These are phyloP conservation scores for Nothopassalora personata DNA, from an alignment of 2,329 filamentous ascomycete species.

Conservation along the genomic window DNA sequence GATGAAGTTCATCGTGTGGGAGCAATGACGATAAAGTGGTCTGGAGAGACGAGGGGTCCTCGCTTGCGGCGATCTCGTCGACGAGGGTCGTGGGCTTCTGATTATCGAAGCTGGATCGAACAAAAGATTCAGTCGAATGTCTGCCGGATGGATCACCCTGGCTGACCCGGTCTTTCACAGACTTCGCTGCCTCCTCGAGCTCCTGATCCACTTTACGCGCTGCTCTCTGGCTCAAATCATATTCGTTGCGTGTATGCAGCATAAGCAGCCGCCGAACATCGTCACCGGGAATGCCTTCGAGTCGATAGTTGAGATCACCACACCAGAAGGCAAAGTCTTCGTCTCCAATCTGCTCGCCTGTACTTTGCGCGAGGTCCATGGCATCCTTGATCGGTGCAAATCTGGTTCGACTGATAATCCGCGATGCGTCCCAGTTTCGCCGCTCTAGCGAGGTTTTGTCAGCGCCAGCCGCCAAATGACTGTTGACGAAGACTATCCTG, in stretches of 20 bases:
- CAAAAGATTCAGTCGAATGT: slow-evolving; percentile 2
- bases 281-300: slow-evolving; percentile 81
- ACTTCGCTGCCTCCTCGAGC: slow-evolving; percentile 24
- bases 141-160: background rate
- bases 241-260: slow-evolving; percentile 75
- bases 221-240: slow-evolving; percentile 49
- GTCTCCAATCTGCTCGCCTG: slow-evolving; percentile 69
- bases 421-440: slow-evolving; percentile 81
- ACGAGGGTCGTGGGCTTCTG: slow-evolving; percentile 16
- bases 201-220: slow-evolving; percentile 34
- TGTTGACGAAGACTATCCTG: slow-evolving; percentile 82
- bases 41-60: slow-evolving; percentile 80
- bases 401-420: slow-evolving; percentile 68
- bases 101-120: slow-evolving; percentile 8
- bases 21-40: slow-evolving; percentile 82
- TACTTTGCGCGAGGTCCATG: slow-evolving; percentile 54
- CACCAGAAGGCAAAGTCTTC: slow-evolving; percentile 97
- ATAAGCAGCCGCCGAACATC: slow-evolving; percentile 82
- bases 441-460: slow-evolving; percentile 73
- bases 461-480: slow-evolving; percentile 80
- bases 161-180: slow-evolving; percentile 16
- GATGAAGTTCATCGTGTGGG: slow-evolving; percentile 79
- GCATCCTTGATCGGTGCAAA: slow-evolving; percentile 68
- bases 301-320: slow-evolving; percentile 89
- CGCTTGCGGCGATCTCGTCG: slow-evolving; percentile 45